Conservation (phyloP, 495 filamentous ascomycete species). For the Aspergillus sclerotiicarbonarius region DNA sequence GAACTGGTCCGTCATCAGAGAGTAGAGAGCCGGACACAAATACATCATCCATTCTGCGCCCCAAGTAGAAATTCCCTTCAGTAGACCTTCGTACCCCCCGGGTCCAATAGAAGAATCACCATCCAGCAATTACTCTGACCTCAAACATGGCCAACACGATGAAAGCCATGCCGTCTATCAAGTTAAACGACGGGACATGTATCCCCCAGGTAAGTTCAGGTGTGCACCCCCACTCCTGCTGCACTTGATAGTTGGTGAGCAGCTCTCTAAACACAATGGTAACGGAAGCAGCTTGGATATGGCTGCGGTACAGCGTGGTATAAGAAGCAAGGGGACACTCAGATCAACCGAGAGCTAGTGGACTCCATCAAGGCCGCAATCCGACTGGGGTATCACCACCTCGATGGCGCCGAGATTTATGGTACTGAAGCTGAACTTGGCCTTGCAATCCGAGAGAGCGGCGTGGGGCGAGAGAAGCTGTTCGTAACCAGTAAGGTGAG, state of each 20-base stretch:
- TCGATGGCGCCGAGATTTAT: constrained; percentile 84
- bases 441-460: constrained; percentile 65
- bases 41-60: no score
- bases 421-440: constrained; percentile 77
- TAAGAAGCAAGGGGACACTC: constrained; percentile 42
- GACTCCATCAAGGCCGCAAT: constrained; percentile 66
- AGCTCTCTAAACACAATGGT: no score
- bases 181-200: constrained; percentile 69
- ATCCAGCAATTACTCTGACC: no score
- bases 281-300: constrained; percentile 60
- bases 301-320: constrained; percentile 66
- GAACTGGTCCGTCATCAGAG: no score
- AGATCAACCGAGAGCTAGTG: constrained; percentile 42
- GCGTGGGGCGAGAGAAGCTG: constrained; percentile 63
- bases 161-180: constrained; percentile 46
- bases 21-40: no score
- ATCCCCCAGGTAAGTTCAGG: constrained; percentile 63
- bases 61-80: no score
- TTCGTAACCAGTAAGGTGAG: constrained; percentile 77
- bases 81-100: no score
- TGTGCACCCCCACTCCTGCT: not conserved
- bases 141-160: not conserved
- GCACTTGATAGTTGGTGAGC: no score
- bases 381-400: constrained; percentile 67
- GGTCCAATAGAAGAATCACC: no score